phyloP scores from a whole-genome alignment of 495 filamentous ascomycete genomes.

The Amniculicola lignicola region DNA sequence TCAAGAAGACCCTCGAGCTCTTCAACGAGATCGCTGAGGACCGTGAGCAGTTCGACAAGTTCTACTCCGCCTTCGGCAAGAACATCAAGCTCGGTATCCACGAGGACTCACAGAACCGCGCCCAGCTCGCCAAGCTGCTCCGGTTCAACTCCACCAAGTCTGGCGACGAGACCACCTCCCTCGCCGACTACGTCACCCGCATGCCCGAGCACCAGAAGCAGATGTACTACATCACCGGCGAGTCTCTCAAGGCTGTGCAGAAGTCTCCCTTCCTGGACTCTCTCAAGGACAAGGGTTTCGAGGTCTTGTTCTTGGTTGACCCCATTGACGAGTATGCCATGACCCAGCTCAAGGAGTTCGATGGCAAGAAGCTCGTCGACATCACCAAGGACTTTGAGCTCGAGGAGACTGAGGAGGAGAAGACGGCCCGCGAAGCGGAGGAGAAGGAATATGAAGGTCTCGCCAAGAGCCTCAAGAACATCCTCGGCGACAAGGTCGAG shows the following conservation, averaged over 20 bases:
- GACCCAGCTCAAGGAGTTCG: slow-evolving; percentile 99
- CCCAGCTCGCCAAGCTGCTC: slow-evolving; percentile 90
- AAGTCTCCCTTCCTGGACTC: slow-evolving; percentile 99
- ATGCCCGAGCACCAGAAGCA: slow-evolving; percentile 99
- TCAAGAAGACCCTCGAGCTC: slow-evolving; percentile 99
- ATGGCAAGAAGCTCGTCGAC: slow-evolving; percentile 99
- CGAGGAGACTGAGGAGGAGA: slow-evolving; percentile 99
- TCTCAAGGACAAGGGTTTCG: slow-evolving; percentile 99
- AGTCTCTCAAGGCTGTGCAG: slow-evolving; percentile 94
- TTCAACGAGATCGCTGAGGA: slow-evolving; percentile 98
- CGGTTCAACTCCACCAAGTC: slow-evolving; percentile 99
- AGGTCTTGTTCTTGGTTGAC: slow-evolving; percentile 98
- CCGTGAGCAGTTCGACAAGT: slow-evolving; percentile 99
- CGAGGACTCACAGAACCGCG: slow-evolving; percentile 98
- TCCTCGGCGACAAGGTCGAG: slow-evolving; percentile 99
- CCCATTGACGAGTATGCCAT: slow-evolving; percentile 99
- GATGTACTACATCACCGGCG: slow-evolving; percentile 99
- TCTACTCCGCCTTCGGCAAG: slow-evolving; percentile 99
- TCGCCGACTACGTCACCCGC: slow-evolving; percentile 94
- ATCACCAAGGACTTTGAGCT: slow-evolving; percentile 99
- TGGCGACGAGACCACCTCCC: slow-evolving; percentile 90
- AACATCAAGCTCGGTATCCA: slow-evolving; percentile 99
- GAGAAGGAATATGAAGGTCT: slow-evolving; percentile 96
- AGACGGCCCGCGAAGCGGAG: slow-evolving; percentile 90
- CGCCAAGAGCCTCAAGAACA: slow-evolving; percentile 96